Conservation (phyloP, 495 filamentous ascomycete species). For the Xylaria flabelliformis region DNA sequence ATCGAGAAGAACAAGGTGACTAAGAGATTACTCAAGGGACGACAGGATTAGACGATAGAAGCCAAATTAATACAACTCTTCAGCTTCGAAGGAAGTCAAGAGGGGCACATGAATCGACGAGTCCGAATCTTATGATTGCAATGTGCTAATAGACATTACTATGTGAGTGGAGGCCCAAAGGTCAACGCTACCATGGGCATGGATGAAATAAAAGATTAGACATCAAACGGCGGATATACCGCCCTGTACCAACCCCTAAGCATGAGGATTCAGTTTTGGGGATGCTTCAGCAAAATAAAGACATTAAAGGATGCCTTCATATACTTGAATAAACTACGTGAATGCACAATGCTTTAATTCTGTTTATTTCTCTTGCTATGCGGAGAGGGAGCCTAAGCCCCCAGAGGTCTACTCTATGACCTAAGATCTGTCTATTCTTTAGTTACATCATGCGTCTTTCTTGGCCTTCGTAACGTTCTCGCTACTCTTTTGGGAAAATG, state of each 20-base stretch:
- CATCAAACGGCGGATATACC: constrained; percentile 20
- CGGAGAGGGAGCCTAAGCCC: constrained; percentile 8
- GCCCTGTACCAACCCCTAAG: constrained; percentile 29
- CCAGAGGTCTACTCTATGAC: constrained; percentile 35
- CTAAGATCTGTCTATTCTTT: constrained; percentile 31
- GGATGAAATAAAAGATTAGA: constrained; percentile 23
- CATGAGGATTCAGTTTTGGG: constrained; percentile 17
- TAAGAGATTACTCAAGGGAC: constrained; percentile 94
- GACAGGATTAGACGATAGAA: constrained; percentile 56
- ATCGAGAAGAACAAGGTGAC: constrained; percentile 99
- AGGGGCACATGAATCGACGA: background rate
- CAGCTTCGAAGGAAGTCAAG: background rate
- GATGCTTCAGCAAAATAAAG: constrained; percentile 12
- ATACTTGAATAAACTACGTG: background rate
- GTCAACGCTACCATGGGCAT: background rate
- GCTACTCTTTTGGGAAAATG: constrained; percentile 52
- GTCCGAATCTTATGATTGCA: background rate
- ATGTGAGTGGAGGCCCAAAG: background rate
- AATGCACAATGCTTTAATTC: constrained; percentile 29
- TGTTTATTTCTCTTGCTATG: constrained; percentile 23
- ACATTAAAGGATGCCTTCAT: constrained; percentile 19
- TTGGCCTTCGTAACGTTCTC: constrained; percentile 43
- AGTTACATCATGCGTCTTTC: constrained; percentile 46
- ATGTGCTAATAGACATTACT: constrained; percentile 11
- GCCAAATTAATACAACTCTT: constrained; percentile 7